Evolutionary conservation across 2,329 filamentous ascomycete genomes (phyloP), one percentile per base, ranked within the genome.

Genomic region (Pseudogymnoascus sp.): DNA sequence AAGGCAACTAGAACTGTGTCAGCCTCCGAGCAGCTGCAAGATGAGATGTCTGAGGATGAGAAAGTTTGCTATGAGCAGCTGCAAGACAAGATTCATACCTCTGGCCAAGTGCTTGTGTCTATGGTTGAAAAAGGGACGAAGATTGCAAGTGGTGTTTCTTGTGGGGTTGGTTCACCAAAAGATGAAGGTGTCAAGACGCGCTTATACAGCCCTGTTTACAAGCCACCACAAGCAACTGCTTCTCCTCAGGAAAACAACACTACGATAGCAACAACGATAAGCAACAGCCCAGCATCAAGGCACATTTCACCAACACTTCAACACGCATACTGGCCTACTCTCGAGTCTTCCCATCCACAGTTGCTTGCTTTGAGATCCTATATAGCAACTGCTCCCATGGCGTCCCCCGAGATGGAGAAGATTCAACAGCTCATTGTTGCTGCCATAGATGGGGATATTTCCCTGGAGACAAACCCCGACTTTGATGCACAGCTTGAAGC

Each of bases 141-240:
- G 28, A 6, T 6, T 9, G 47, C 47, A 53, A 12, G 28, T 20
- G n/a, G 9, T 35, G 47, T 53, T 53, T 33, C 28, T 35, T 33
- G 47, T 35, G 47, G n/a, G 33, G 47, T 33, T 15, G 28, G n/a
- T 12, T 53, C 25, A 35, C 28, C 47, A 53, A 53, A 53, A 28
- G 47, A 28, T 33, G 11, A 33, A 14, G n/a, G 28, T 33, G 47
- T 53, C 28, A 28, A 53, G n/a, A 11, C 47, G 28, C 15, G 47
- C 47, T 53, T 53, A 33, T 53, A 35, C 47, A 53, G 28, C 47
- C 47, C 47, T 53, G 6, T 53, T 53, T 53, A 53, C 28, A 53
- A 53, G 47, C 18, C 47, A 53, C 47, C 28, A 33, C 18, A 33
- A 18, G 25, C 47, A 53, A 35, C 18, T 53, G 25, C 28, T 53